A percentile compares a stretch with the other conserved stretches of the same genome.
Conservation (phyloP, 108 stramenopile species). For the Nitzschia inconspicua region DNA sequence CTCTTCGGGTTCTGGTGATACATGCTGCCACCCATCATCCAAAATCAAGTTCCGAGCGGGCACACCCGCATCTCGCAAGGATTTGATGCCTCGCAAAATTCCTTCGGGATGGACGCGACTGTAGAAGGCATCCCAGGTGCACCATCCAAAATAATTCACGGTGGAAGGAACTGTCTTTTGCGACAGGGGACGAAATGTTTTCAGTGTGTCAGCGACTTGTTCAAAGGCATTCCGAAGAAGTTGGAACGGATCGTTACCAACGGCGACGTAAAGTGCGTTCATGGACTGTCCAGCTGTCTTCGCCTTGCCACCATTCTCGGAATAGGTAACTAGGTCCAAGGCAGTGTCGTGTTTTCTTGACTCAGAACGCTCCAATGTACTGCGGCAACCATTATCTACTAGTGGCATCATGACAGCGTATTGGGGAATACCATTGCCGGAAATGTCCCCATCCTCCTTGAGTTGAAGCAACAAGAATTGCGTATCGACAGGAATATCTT, state of each 20-base stretch:
- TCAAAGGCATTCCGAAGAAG: slow-evolving; percentile 24
- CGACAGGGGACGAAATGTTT: slow-evolving; percentile 26
- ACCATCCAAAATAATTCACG: slow-evolving; percentile 68
- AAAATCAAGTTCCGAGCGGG: slow-evolving; percentile 35
- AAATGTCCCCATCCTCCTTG: slow-evolving; percentile 4
- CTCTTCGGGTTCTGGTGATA: slow-evolving; percentile 20
- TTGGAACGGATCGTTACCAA: slow-evolving; percentile 34
- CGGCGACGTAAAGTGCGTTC: slow-evolving; percentile 37
- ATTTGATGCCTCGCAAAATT: slow-evolving; percentile 22
- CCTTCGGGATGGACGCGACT: slow-evolving; percentile 46
- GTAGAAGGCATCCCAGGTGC: slow-evolving; percentile 77
- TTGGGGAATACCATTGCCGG: not conserved
- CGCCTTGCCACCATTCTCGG: slow-evolving; percentile 29
- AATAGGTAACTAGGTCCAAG: slow-evolving; percentile 27
- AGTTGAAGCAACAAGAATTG: slow-evolving; percentile 44
- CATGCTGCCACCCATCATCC: slow-evolving; percentile 52
- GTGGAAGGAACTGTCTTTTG: slow-evolving; percentile 29
- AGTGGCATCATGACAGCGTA: slow-evolving; percentile 42
- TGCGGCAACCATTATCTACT: slow-evolving; percentile 36
- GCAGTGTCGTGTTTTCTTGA: too few relatives aligned
- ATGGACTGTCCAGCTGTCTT: not conserved
- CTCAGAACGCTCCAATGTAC: too few relatives aligned
- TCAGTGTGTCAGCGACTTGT: slow-evolving; percentile 23
- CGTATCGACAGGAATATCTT: slow-evolving; percentile 38
- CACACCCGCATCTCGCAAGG: slow-evolving; percentile 31